Conservation (phyloP, 129 eudicot genomes). For the Lactuca sativa region DNA sequence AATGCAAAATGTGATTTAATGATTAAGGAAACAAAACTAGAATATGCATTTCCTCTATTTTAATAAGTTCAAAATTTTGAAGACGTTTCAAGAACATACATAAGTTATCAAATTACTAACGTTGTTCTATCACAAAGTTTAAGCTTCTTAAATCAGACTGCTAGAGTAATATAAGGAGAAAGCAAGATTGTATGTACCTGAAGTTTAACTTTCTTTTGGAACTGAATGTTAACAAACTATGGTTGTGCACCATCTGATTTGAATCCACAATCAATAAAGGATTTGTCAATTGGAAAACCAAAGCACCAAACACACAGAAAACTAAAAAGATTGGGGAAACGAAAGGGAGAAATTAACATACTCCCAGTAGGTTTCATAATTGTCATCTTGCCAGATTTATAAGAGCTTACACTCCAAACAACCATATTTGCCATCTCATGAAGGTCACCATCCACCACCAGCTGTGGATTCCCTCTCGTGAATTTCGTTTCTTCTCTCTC, state of each 20-base stretch:
- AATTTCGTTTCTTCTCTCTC: constrained; percentile 90
- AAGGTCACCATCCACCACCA: constrained; percentile 67
- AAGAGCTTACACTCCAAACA: constrained; percentile 97
- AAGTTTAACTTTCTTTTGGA: constrained; percentile 88
- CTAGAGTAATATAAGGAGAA: not conserved
- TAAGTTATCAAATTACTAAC: too few species aligned
- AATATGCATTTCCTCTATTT: not conserved
- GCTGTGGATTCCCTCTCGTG: constrained; percentile 64
- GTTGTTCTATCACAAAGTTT: too few species aligned
- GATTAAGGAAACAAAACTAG: not conserved
- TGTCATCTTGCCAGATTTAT: constrained; percentile 87
- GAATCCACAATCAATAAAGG: constrained; percentile 24
- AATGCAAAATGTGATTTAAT: not conserved
- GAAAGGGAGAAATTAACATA: constrained; percentile 6
- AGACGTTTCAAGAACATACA: too few species aligned
- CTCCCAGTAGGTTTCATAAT: constrained; percentile 95
- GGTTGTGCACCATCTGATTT: constrained; percentile 98
- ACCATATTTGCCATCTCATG: constrained; percentile 87
- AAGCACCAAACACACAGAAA: not conserved
- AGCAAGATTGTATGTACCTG: constrained; percentile 40
- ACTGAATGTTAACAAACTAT: constrained; percentile 86
- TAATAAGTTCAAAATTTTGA: too few species aligned
- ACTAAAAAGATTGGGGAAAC: not conserved
- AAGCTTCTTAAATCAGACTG: too few species aligned
- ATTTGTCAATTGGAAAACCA: constrained; percentile 1